Percentiles rank a stretch among this genome's conserved stretches.
These are phyloP conservation scores for Detonula confervacea DNA, from an alignment of 352 stramenopile genomes.

Conservation along the genomic window DNA sequence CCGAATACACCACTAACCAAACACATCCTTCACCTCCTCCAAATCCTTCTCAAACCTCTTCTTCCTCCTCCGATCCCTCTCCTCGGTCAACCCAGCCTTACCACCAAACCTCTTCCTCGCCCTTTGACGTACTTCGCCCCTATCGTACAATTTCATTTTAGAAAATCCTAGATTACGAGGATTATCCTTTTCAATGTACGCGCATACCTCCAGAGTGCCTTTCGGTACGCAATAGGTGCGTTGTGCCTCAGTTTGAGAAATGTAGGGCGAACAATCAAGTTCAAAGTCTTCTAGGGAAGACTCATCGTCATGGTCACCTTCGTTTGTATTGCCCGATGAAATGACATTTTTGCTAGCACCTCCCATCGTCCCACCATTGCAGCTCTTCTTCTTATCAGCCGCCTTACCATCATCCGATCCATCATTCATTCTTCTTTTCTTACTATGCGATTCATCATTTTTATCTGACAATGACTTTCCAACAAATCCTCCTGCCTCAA, in stretches of 20 bases:
- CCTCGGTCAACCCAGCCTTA: conserved; percentile 62
- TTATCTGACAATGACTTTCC: neutral
- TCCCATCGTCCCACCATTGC: neutral
- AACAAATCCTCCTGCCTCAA: conserved; percentile 44
- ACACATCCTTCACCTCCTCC: conserved; percentile 71
- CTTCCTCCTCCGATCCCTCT: conserved; percentile 64
- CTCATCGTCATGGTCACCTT: conserved; percentile 35
- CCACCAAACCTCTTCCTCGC: conserved; percentile 72
- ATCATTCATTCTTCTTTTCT: conserved; percentile 37
- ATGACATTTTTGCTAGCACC: neutral
- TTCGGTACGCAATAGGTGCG: conserved; percentile 75
- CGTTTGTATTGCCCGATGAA: neutral
- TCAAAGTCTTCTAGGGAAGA: conserved; percentile 81
- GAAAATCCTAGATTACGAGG: conserved; percentile 65
- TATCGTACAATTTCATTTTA: conserved; percentile 78
- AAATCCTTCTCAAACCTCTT: conserved; percentile 75
- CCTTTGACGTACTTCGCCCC: conserved; percentile 66
- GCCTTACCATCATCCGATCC: neutral
- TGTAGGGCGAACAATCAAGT: conserved; percentile 60
- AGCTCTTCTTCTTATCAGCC: neutral
- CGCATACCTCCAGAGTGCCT: conserved; percentile 76
- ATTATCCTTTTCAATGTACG: conserved; percentile 72
- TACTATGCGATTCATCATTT: conserved; percentile 12
- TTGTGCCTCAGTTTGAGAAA: conserved; percentile 77
- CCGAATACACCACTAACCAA: conserved; percentile 55